Evolutionary conservation across 2,329 filamentous ascomycete species (phyloP).

Genomic region (Aspergillus brasiliensis): DNA sequence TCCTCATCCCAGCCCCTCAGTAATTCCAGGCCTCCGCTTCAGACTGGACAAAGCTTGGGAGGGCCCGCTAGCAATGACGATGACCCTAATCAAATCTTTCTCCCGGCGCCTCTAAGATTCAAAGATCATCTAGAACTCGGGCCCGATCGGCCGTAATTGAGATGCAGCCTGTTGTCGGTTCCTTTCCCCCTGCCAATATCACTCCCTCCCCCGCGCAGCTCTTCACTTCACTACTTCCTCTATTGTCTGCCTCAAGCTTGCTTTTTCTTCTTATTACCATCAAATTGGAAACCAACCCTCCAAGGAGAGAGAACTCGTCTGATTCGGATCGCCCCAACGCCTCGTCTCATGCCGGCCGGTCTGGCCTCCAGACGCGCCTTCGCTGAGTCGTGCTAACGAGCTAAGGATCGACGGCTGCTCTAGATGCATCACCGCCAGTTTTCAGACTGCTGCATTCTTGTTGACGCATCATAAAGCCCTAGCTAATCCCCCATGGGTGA

Average conservation of each 20-base stretch:
- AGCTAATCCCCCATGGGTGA: conserved; percentile 20
- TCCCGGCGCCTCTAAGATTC: conserved; percentile 2
- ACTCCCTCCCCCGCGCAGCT: conserved; percentile 5
- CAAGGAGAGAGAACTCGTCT: background rate
- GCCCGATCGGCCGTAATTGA: conserved; percentile 10
- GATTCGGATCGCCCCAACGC: background rate
- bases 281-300: background rate
- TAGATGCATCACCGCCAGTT: conserved; percentile 18
- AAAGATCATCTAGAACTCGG: conserved; percentile 14
- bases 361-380: conserved; percentile 10
- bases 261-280: background rate
- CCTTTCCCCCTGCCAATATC: background rate
- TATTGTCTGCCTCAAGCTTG: background rate
- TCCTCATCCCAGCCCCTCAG: conserved; percentile 17
- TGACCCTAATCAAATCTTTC: conserved; percentile 12
- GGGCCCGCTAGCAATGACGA: conserved; percentile 11
- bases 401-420: conserved; percentile 18
- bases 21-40: conserved; percentile 7
- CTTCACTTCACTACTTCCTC: background rate
- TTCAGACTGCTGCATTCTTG: conserved; percentile 8
- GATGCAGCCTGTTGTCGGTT: conserved; percentile 18
- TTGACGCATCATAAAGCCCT: conserved; percentile 8
- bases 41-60: conserved; percentile 13
- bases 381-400: conserved; percentile 12
- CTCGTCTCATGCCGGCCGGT: conserved; percentile 13